Evolutionary conservation across 1,284 basidiomycete species (phyloP), one percentile per base, ranked within the genome.

Genomic region (Ceratorhiza oryzae-sativae): DNA sequence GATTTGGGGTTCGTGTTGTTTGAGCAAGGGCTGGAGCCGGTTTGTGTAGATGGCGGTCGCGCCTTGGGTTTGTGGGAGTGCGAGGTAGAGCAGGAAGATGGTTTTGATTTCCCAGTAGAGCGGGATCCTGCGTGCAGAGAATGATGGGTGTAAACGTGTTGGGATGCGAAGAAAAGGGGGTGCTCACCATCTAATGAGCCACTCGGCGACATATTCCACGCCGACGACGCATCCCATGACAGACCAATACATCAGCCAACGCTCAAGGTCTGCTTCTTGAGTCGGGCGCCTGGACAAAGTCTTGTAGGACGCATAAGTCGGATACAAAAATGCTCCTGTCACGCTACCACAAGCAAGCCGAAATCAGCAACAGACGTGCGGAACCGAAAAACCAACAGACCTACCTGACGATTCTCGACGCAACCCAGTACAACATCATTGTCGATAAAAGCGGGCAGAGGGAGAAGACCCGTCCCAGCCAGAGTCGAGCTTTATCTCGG

Each of bases 181-280:
- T n/a, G 36, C 79, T 39, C 76, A 92, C 92, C 93, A 94, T 74
- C 87, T 89, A 23, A 94, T 81, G n/a, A 88, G 79, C 91, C 93
- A 94, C 78, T 94, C 92, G 20, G 90, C 90, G 49, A 90, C 83
- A 76, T 89, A 89, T 79, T 94, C 93, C 20, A 90, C 81, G 4
- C 86, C 86, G 39, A 92, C 84, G 73, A 94, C 86, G 77, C 88
- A 89, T 0, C 91, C 93, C 12, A 94, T 86, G 0, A 94, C 92
- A 36, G 88, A 90, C 93, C 93, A 94, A 77, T 94, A 95, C 92
- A 93, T 94, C 62, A 94, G 83, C 92, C 93, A 94, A 81, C 90
- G 82, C 78, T 94, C 93, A 5, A 94, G 83, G 34, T 92, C 90
- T 55, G 85, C 87, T 76, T 93, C 90, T 3, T 90, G 88, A 0